Evolutionary conservation across 257 asterid species (phyloP).

Genomic region (Petrea volubilis): DNA sequence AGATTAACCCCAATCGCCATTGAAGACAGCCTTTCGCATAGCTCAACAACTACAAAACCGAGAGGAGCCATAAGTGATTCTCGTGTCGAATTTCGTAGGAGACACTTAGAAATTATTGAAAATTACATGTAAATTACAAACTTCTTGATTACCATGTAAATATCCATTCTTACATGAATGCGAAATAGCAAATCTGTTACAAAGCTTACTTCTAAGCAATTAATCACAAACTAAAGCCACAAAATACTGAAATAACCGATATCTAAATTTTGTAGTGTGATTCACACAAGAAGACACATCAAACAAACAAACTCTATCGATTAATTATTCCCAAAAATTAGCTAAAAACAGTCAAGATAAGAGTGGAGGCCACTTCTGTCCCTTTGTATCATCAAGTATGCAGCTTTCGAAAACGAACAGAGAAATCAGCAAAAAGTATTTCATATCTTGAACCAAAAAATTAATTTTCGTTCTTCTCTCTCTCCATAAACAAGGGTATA

Average conservation of each 20-base stretch:
- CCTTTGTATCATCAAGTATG: neutral
- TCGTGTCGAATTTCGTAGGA: neutral
- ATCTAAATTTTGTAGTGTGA: too few relatives aligned
- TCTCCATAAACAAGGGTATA: neutral
- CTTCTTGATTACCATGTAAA: neutral
- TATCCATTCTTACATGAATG: neutral
- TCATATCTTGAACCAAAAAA: neutral
- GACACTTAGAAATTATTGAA: too few relatives aligned
- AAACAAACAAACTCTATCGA: neutral
- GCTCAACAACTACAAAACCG: conserved; percentile 23
- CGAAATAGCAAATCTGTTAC: neutral
- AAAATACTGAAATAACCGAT: neutral
- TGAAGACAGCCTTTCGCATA: conserved; percentile 21
- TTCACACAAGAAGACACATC: too few relatives aligned
- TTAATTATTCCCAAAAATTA: neutral
- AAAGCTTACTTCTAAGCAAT: neutral
- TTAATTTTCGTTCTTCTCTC: too few relatives aligned
- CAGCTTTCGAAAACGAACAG: neutral
- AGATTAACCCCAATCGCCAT: conserved; percentile 26
- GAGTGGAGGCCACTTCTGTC: neutral
- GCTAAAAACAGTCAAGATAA: too few relatives aligned
- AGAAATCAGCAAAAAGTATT: neutral
- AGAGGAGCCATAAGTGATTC: neutral
- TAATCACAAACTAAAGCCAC: neutral
- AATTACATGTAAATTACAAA: too few relatives aligned